Evolutionary conservation across 805 yeast genomes (phyloP).

Genomic region (Candida montana): DNA sequence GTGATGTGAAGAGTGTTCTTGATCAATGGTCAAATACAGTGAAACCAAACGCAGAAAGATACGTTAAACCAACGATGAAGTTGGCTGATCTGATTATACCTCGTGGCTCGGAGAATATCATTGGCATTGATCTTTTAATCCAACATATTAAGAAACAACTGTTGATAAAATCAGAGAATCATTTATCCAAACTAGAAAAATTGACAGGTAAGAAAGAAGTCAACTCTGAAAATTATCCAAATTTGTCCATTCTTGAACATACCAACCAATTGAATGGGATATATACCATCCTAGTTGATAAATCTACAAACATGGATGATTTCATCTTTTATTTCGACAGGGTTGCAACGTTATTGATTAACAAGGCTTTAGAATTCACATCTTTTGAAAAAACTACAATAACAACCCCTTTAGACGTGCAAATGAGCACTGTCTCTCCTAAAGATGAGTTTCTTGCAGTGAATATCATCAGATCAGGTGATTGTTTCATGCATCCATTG

Average conservation of each 20-base stretch:
- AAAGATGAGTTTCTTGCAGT: constrained; percentile 61
- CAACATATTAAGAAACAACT: constrained; percentile 75
- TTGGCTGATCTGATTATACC: constrained; percentile 89
- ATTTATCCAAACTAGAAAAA: constrained; percentile 54
- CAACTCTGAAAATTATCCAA: constrained; percentile 14
- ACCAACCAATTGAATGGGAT: constrained; percentile 70
- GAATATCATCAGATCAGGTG: constrained; percentile 85
- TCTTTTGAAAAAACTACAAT: constrained; percentile 33
- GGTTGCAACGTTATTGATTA: constrained; percentile 65
- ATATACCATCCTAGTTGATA: constrained; percentile 61
- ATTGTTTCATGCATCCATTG: constrained; percentile 78
- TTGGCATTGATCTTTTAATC: constrained; percentile 76
- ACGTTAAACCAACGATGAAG: constrained; percentile 69
- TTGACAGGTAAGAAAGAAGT: constrained; percentile 41
- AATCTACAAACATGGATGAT: constrained; percentile 56
- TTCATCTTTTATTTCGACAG: constrained; percentile 85
- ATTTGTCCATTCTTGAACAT: constrained; percentile 27
- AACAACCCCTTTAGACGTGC: constrained; percentile 36
- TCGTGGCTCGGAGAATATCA: constrained; percentile 74
- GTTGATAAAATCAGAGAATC: constrained; percentile 56
- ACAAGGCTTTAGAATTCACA: constrained; percentile 56
- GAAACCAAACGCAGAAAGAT: constrained; percentile 82
- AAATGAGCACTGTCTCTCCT: constrained; percentile 22
- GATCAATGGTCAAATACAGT: constrained; percentile 89
- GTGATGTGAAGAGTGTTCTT: constrained; percentile 78